Evolutionary conservation across 108 stramenopile genomes (phyloP).

Genomic region (Pseudonitzschia delicatissima): DNA sequence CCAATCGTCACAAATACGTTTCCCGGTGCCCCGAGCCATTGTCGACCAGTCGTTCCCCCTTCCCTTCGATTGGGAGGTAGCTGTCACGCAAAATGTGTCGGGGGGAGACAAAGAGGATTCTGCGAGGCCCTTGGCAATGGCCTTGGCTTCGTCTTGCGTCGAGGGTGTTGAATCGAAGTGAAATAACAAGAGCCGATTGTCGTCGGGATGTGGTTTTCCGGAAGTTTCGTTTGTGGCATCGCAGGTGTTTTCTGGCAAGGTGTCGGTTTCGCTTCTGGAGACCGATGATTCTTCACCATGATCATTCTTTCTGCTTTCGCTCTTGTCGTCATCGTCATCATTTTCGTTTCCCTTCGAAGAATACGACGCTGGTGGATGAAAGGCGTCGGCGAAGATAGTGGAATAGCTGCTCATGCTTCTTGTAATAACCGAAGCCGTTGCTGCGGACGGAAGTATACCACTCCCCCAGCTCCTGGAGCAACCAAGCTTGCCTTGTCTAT

Average conservation of each 20-base stretch:
- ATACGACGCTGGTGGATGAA: not conserved
- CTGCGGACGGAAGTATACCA: too few species aligned
- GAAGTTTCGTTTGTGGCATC: not conserved
- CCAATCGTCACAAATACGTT: slow-evolving; percentile 59
- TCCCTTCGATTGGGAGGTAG: slow-evolving; percentile 46
- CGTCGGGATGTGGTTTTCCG: slow-evolving; percentile 2
- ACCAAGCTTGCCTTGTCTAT: not conserved
- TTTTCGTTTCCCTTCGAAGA: not conserved
- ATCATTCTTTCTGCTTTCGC: not conserved
- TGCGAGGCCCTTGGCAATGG: slow-evolving; percentile 10
- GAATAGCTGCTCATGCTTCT: not conserved
- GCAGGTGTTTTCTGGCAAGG: too few species aligned
- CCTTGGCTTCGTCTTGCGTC: slow-evolving; percentile 58
- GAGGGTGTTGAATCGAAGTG: slow-evolving; percentile 28
- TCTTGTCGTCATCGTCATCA: not conserved
- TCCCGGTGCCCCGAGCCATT: slow-evolving; percentile 51
- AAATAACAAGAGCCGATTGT: slow-evolving; percentile 7
- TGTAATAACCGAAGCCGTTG: not conserved
- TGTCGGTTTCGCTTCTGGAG: too few species aligned
- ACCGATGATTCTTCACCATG: not conserved
- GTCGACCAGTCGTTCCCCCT: slow-evolving; percentile 54
- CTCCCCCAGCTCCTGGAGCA: not conserved
- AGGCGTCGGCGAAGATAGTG: not conserved
- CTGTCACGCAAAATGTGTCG: slow-evolving; percentile 30
- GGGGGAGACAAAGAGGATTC: not conserved